These are phyloP conservation scores for Microbotryum violaceum DNA, from an alignment of 1,284 basidiomycete species.

Conservation along the genomic window DNA sequence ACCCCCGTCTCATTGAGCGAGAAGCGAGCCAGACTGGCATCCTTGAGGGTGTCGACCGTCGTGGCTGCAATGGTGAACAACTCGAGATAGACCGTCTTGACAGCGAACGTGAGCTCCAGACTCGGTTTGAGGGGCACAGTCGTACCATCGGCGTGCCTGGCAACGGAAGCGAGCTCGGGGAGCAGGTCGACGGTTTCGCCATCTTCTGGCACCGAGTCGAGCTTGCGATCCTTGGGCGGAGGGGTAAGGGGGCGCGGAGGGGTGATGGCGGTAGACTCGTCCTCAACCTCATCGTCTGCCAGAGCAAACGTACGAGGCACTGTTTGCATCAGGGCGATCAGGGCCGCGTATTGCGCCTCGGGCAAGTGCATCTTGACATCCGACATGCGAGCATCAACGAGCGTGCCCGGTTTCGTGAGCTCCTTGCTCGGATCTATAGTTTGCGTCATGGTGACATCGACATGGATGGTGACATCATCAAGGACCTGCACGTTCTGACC, in stretches of 20 bases:
- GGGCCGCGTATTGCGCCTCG: constrained; percentile 75
- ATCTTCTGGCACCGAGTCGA: not conserved
- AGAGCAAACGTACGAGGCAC: constrained; percentile 60
- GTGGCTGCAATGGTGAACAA: constrained; percentile 71
- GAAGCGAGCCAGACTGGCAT: constrained; percentile 78
- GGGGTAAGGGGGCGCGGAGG: constrained; percentile 27
- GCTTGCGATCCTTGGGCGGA: constrained; percentile 26
- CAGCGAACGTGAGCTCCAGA: constrained; percentile 67
- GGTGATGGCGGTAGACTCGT: constrained; percentile 25
- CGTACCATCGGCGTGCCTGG: constrained; percentile 50
- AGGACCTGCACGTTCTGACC: constrained; percentile 66
- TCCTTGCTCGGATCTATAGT: constrained; percentile 45
- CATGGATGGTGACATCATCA: constrained; percentile 76
- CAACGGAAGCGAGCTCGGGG: constrained; percentile 47
- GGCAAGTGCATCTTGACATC: constrained; percentile 86
- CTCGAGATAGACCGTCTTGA: constrained; percentile 76
- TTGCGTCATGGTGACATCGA: constrained; percentile 60
- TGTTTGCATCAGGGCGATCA: constrained; percentile 64
- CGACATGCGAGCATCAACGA: constrained; percentile 60
- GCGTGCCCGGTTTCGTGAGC: constrained; percentile 35
- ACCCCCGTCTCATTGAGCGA: constrained; percentile 72
- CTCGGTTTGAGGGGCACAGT: constrained; percentile 54
- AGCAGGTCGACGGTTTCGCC: constrained; percentile 42
- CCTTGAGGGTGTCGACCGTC: constrained; percentile 55
- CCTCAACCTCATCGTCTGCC: constrained; percentile 40